Base-by-base conservation (phyloP, 148 eudicot species). In the Heliosperma pusillum region DNA sequence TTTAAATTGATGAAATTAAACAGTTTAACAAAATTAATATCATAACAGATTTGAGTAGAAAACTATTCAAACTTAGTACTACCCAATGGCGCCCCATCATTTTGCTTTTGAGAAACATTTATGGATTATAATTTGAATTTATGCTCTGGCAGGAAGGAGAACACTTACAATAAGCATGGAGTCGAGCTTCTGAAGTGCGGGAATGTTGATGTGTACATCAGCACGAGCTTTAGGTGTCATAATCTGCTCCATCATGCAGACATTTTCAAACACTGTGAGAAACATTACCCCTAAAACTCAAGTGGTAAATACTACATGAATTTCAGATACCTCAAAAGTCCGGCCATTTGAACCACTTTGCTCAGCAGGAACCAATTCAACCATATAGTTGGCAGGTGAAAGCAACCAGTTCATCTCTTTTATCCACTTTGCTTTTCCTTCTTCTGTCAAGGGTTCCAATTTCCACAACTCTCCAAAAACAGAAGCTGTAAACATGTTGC, bases 381-480 rank as follows among this genome's bases (percentile, higher is more conserved):
- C 85, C 99, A 96, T 96, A 78, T 87, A 81, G 77, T 86, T 90
- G 16, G 99, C 88, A 55, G 99, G 99, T 45, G 95, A 86, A 26
- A 96, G 93, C 50, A 96, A 77, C 99, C 97, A 91, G 21, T 87
- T 91, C 97, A 92, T 90, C 83, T 96, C 99, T 75, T 79, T 88
- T 80, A 75, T 78, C 99, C 97, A 96, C 74, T 82, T 92, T 11
- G 77, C 80, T 83, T 87, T 92, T 72, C 74, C 80, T 21, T 92
- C 97, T 82, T 90, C 90, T 7, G 89, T 70, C 58, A 96, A 81
- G 5, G 99, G 99, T 72, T 92, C 99, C 71, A 96, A 82, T 78
- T 91, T 92, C 99, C 99, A 96, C 60, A 96, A 83, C 88, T 96
- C 99, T 22, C 97, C 99, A 72, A 92, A 96, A 56, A 92, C 87